phyloP scores from a whole-genome alignment of 2,329 filamentous ascomycete species.

The Ploettnerulaceae sp. region DNA sequence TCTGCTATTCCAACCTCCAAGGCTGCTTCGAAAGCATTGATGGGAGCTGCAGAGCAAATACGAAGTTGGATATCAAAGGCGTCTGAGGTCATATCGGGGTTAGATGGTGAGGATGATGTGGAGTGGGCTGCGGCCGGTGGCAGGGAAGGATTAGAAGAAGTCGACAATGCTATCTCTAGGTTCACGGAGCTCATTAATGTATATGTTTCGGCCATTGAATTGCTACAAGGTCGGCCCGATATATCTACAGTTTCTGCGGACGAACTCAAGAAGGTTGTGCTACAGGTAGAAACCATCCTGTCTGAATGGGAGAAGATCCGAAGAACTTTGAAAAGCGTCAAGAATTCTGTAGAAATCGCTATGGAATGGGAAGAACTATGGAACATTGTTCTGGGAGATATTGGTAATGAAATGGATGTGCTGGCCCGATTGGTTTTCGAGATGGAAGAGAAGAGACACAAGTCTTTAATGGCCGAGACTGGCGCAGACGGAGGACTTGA shows the following conservation, averaged over 20 bases:
- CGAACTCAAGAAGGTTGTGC: slow-evolving; percentile 69
- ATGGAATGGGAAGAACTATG: slow-evolving; percentile 99
- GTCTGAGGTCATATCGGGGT: slow-evolving; percentile 76
- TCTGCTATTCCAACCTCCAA: slow-evolving; percentile 79
- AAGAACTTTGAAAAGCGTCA: slow-evolving; percentile 69
- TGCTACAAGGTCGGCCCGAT: slow-evolving; percentile 74
- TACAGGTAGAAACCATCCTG: slow-evolving; percentile 85
- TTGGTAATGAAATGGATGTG: slow-evolving; percentile 81
- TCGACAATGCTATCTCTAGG: slow-evolving; percentile 68
- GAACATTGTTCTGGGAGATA: slow-evolving; percentile 89
- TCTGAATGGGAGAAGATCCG: slow-evolving; percentile 82
- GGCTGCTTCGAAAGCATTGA: slow-evolving; percentile 75
- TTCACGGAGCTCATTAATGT: slow-evolving; percentile 90
- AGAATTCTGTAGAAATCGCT: slow-evolving; percentile 88
- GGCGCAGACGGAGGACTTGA: slow-evolving; percentile 62
- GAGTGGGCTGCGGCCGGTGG: slow-evolving; percentile 94
- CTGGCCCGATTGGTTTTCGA: slow-evolving; percentile 82
- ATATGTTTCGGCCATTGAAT: slow-evolving; percentile 91
- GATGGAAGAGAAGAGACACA: slow-evolving; percentile 94
- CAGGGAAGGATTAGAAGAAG: slow-evolving; percentile 69
- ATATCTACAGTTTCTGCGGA: slow-evolving; percentile 65
- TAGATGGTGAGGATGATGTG: slow-evolving; percentile 94
- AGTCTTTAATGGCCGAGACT: slow-evolving; percentile 60
- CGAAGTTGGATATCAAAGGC: slow-evolving; percentile 91
- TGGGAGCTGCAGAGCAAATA: slow-evolving; percentile 87